phyloP scores from a whole-genome alignment of 2,329 filamentous ascomycete species.

The Fonsecaea multimorphosa region DNA sequence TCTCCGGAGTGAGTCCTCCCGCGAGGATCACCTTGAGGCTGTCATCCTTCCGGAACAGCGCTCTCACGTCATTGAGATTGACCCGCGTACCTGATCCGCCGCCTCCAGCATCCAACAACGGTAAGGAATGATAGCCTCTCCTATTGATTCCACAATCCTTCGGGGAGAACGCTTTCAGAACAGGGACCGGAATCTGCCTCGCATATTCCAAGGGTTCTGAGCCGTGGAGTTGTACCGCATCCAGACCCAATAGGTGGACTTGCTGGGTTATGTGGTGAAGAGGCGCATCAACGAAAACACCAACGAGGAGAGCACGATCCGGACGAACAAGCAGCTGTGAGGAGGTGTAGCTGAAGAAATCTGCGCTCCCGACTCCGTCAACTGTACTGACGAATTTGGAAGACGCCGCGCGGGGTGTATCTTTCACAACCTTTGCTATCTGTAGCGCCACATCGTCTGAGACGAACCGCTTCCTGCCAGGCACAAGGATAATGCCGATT shows the following conservation, averaged over 20 bases:
- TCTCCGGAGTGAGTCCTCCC: slow-evolving; percentile 80
- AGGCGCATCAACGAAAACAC: slow-evolving; percentile 92
- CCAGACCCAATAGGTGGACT: slow-evolving; percentile 76
- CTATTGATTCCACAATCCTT: slow-evolving; percentile 72
- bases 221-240: slow-evolving; percentile 92
- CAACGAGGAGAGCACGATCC: slow-evolving; percentile 77
- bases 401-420: slow-evolving; percentile 45
- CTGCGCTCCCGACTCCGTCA: slow-evolving; percentile 54
- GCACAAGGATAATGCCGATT: slow-evolving; percentile 89
- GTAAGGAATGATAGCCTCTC: slow-evolving; percentile 81
- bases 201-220: slow-evolving; percentile 93
- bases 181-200: slow-evolving; percentile 83
- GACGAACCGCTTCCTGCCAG: slow-evolving; percentile 79
- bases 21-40: slow-evolving; percentile 81
- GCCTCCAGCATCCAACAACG: slow-evolving; percentile 83
- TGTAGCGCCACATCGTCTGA: slow-evolving; percentile 76
- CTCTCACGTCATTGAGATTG: slow-evolving; percentile 72
- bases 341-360: slow-evolving; percentile 73
- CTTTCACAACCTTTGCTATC: slow-evolving; percentile 80
- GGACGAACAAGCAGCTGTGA: slow-evolving; percentile 55
- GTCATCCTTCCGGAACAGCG: slow-evolving; percentile 68
- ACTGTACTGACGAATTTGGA: slow-evolving; percentile 41
- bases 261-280: slow-evolving; percentile 80
- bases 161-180: slow-evolving; percentile 84
- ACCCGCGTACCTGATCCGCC: slow-evolving; percentile 82